Base-by-base conservation (phyloP, 2,329 filamentous ascomycete genomes). In the Phaeoacremonium minimum region DNA sequence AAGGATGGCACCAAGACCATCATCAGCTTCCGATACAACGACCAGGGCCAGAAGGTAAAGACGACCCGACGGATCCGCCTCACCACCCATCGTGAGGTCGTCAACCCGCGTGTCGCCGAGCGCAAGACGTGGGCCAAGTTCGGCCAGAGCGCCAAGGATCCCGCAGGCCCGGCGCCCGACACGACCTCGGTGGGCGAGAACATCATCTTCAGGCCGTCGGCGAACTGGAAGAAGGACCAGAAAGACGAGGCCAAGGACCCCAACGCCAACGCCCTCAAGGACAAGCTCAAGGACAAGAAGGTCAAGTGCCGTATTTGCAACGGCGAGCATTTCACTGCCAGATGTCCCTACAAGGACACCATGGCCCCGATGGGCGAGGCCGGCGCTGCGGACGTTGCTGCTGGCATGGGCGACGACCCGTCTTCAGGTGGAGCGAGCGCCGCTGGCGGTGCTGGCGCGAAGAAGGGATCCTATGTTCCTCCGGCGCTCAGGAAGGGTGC, bases 221-320 rank as follows among this genome's bases (percentile, higher is more conserved):
- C 87, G 53, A 95, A 94, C 75, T 98, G 89, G 90, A 91, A 90
- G 73, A 82, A 86, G 57, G 87, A 87, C 49, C 83, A 85, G 60
- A 87, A 87, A 68, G 85, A 61, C 61, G 86, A 91, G 69, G 77
- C 80, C 68, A 78, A 80, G 58, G 80, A 82, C 54, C 67, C 76
- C 56, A 85, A 87, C 64, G 81, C 84, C 54, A 80, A 85, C 67
- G 75, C 74, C 54, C 77, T 85, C 69, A 86, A 86, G 70, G 79
- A 83, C 59, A 84, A 87, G 71, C 76, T 97, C 57, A 95, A 93
- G 80, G 90, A 96, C 73, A 95, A 96, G 80, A 94, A 96, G 74
- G 94, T 98, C 75, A 97, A 97, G 79, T 98, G 93, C 69, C 86
- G 93, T 77, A 97, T 98, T 62, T 98, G 93, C 73, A 87, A 83